Conservation (phyloP, 345 rosid species). For the Gossypium arboreum region DNA sequence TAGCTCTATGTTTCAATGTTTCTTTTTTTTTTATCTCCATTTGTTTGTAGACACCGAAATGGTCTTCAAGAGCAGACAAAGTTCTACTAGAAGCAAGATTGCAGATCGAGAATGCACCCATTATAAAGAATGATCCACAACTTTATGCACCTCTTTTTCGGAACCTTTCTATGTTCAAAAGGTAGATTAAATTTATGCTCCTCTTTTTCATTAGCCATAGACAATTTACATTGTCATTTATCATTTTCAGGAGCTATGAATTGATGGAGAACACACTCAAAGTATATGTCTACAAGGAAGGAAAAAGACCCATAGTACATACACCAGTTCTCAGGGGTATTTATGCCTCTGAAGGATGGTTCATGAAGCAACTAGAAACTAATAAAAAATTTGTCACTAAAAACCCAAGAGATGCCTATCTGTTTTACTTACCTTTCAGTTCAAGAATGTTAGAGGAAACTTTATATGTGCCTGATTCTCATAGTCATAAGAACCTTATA, state of each 20-base stretch:
- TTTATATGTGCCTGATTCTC: constrained; percentile 68
- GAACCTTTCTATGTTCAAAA: constrained; percentile 74
- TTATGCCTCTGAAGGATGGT: constrained; percentile 99
- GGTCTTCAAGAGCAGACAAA: constrained; percentile 56
- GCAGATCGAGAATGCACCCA: constrained; percentile 63
- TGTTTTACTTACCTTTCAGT: constrained; percentile 89
- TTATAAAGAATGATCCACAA: constrained; percentile 38
- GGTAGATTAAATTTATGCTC: constrained; percentile 31
- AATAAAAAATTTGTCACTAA: constrained; percentile 62
- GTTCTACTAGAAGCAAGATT: constrained; percentile 55
- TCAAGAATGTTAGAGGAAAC: constrained; percentile 72
- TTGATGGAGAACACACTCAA: constrained; percentile 80
- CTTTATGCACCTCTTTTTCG: constrained; percentile 68
- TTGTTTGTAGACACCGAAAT: constrained; percentile 50
- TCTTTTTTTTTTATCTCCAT: constrained; percentile 13
- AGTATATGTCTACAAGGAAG: constrained; percentile 84
- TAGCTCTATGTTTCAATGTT: constrained; percentile 6
- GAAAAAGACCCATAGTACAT: constrained; percentile 72
- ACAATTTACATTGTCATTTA: background rate
- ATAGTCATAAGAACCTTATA: constrained; percentile 59
- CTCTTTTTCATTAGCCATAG: background rate
- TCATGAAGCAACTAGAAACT: constrained; percentile 75
- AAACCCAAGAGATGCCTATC: constrained; percentile 61
- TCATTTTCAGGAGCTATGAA: constrained; percentile 77
- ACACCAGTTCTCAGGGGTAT: constrained; percentile 65